Percentiles rank a stretch among this genome's conserved stretches.
phyloP scores from a whole-genome alignment of 441 rosid species.

The Gossypium davidsonii region DNA sequence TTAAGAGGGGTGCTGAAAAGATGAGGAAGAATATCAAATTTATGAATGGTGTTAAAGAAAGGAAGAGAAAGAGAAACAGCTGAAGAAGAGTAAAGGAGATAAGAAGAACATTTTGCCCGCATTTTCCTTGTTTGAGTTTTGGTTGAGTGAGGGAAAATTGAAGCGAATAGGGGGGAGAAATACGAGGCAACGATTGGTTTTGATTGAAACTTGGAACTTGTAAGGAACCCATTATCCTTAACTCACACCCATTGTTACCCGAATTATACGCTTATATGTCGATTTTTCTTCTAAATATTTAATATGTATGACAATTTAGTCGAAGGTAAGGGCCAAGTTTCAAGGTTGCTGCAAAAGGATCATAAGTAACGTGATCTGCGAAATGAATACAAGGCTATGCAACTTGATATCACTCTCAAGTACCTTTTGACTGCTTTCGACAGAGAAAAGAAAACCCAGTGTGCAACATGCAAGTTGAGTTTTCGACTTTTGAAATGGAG shows the following conservation, averaged over 20 bases:
- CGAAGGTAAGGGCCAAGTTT: not conserved
- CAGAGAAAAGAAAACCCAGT: no score
- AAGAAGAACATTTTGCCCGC: not conserved
- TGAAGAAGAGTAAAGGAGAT: conserved; percentile 8
- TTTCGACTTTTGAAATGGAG: not conserved
- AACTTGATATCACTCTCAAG: no score
- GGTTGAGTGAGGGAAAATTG: not conserved
- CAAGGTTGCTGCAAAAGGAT: not conserved
- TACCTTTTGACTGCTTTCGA: no score
- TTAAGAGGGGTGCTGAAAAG: not conserved
- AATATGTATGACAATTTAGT: not conserved
- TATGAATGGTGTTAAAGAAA: not conserved
- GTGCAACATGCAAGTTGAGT: not conserved
- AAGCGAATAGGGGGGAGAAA: conserved; percentile 30
- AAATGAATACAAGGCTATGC: no score
- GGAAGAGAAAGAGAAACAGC: conserved; percentile 1
- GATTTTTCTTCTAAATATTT: not conserved
- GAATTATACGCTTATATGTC: not conserved
- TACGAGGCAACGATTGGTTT: not conserved
- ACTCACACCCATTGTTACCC: not conserved
- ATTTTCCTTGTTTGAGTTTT: not conserved
- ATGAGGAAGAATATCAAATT: not conserved
- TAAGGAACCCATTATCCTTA: not conserved
- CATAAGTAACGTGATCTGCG: no score
- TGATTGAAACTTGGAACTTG: not conserved